These are phyloP conservation scores for Pyrenophora seminiperda DNA, from an alignment of 2,329 filamentous ascomycete genomes.

Conservation along the genomic window DNA sequence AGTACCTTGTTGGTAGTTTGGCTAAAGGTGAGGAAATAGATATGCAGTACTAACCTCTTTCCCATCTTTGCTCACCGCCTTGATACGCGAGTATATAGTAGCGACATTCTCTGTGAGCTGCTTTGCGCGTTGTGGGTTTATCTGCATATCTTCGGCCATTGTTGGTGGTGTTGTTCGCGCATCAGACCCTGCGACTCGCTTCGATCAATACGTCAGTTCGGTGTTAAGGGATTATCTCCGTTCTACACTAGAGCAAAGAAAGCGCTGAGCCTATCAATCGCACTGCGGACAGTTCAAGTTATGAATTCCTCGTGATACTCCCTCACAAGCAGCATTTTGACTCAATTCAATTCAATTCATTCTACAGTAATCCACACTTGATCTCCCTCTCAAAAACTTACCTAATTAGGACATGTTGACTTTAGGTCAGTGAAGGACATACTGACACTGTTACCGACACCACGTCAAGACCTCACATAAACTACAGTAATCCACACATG, in stretches of 20 bases:
- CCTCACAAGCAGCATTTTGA: no score
- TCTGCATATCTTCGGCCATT: constrained; percentile 48
- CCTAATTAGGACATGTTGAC: no score
- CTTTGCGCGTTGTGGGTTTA: constrained; percentile 53
- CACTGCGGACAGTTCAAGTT: no score
- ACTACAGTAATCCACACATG: no score
- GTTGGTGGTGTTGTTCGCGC: constrained; percentile 20
- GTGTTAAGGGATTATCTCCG: constrained; percentile 17
- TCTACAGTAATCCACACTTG: no score
- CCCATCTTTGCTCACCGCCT: constrained; percentile 43
- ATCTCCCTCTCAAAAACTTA: no score
- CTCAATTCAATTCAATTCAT: no score
- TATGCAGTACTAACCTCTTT: constrained; percentile 32
- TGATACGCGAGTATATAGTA: constrained; percentile 50
- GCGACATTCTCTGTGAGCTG: constrained; percentile 53
- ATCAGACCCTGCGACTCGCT: constrained; percentile 1
- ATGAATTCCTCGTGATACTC: no score
- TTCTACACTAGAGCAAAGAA: not conserved
- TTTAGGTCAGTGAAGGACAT: no score
- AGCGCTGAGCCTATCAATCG: not conserved
- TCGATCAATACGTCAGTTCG: constrained; percentile 26
- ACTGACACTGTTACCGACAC: no score
- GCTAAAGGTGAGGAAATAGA: not conserved
- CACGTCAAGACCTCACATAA: no score
- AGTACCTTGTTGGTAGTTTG: not conserved